Conservation (phyloP, 192 early-diverging fungal genomes). For the Haplosporangium gracile region DNA sequence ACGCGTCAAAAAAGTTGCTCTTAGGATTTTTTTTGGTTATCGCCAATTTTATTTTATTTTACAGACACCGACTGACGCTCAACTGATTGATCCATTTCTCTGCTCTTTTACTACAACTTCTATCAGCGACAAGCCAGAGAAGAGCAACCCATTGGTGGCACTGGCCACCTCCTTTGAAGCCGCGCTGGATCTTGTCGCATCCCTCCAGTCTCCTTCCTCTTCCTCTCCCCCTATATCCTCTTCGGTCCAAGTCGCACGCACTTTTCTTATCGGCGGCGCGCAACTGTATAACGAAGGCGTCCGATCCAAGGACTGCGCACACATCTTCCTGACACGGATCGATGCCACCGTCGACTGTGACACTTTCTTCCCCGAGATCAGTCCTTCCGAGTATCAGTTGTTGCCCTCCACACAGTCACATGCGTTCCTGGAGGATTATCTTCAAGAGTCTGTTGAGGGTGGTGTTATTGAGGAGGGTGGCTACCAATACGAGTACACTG, state of each 20-base stretch:
- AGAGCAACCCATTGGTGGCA: slow-evolving; percentile 38
- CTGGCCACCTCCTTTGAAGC: slow-evolving; percentile 63
- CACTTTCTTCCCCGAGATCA: slow-evolving; percentile 81
- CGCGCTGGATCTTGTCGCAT: slow-evolving; percentile 67
- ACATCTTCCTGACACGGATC: slow-evolving; percentile 81
- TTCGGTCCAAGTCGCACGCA: slow-evolving; percentile 47
- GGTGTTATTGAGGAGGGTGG: slow-evolving; percentile 37
- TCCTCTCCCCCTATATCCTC: neutral
- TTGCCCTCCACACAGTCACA: slow-evolving; percentile 23
- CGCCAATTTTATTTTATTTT: neutral
- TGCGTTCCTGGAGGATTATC: slow-evolving; percentile 30
- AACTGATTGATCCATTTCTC: neutral
- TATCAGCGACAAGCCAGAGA: slow-evolving; percentile 46
- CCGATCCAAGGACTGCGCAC: slow-evolving; percentile 62
- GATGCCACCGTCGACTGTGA: slow-evolving; percentile 77
- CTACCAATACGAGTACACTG: slow-evolving; percentile 51
- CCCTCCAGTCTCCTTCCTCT: slow-evolving; percentile 25
- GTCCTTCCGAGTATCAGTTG: slow-evolving; percentile 25
- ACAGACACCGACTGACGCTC: neutral
- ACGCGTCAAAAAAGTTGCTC: too few species aligned
- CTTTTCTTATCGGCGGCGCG: slow-evolving; percentile 89
- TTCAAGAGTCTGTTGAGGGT: slow-evolving; percentile 41
- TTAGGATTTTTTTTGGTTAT: neutral
- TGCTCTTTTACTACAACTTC: neutral
- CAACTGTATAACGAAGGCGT: slow-evolving; percentile 82